Evolutionary conservation across 2,329 filamentous ascomycete species (phyloP).

Genomic region (Clonostachys byssicola): DNA sequence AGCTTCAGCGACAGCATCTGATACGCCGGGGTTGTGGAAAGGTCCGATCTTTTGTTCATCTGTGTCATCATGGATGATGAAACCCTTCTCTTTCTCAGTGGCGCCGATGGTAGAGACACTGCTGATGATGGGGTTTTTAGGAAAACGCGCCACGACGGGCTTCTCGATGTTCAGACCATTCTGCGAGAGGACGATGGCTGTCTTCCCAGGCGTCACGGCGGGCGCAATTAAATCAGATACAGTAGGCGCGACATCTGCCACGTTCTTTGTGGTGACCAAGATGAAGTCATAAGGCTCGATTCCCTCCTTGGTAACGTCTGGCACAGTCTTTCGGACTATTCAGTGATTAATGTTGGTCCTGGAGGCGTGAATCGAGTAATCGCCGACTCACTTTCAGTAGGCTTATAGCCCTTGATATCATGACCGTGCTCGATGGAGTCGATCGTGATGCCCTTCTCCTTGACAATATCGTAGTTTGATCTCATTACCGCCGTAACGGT

Average conservation of each 20-base stretch:
- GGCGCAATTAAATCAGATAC: conserved; percentile 42
- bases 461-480: conserved; percentile 49
- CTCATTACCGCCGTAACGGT: conserved; percentile 48
- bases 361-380: not conserved
- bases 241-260: conserved; percentile 45
- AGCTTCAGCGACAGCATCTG: conserved; percentile 9
- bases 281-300: conserved; percentile 46
- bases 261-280: conserved; percentile 53
- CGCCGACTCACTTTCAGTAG: conserved; percentile 25
- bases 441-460: conserved; percentile 44
- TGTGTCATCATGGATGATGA: conserved; percentile 45
- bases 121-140: conserved; percentile 44
- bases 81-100: conserved; percentile 37
- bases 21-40: conserved; percentile 32
- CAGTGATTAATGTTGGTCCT: not conserved
- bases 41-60: conserved; percentile 46
- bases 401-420: conserved; percentile 38
- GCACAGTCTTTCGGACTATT: not conserved
- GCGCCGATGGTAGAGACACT: conserved; percentile 49
- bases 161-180: conserved; percentile 62
- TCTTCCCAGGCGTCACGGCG: conserved; percentile 44
- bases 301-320: not conserved
- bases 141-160: conserved; percentile 43
- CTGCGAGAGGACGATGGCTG: conserved; percentile 52
- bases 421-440: conserved; percentile 50